Percentiles rank a stretch among this genome's conserved stretches.
Evolutionary conservation across 108 stramenopile species (phyloP).

Genomic region (Pseudonitzschia delicatissima): DNA sequence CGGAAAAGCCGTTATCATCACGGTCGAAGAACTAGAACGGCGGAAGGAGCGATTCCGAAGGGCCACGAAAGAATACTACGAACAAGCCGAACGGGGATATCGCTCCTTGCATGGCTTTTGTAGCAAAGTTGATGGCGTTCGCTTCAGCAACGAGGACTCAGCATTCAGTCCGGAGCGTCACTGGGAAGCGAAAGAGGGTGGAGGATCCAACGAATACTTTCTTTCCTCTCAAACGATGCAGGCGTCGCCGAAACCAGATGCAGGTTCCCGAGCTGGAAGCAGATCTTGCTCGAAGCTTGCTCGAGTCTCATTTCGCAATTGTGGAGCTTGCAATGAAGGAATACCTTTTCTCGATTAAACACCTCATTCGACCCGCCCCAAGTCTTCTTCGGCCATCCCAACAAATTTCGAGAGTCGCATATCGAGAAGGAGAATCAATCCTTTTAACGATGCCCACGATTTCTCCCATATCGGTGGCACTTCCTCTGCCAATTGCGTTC

Average conservation of each 20-base stretch:
- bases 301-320: background rate
- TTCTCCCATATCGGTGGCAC: too few species aligned
- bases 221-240: too few species aligned
- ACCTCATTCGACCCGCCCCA: background rate
- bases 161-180: background rate
- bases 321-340: background rate
- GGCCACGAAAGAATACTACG: background rate
- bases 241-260: too few species aligned
- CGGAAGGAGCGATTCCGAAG: background rate
- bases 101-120: background rate
- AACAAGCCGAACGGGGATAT: background rate
- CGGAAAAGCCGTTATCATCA: too few species aligned
- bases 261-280: background rate
- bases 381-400: too few species aligned
- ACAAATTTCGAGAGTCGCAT: too few species aligned
- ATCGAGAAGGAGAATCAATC: too few species aligned
- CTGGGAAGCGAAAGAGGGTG: background rate
- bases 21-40: background rate
- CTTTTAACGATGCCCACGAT: too few species aligned
- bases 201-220: background rate
- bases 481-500: too few species aligned
- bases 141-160: background rate
- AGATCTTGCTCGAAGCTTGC: background rate
- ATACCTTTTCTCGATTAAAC: background rate
- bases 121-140: background rate